Evolutionary conservation across 1,284 basidiomycete genomes (phyloP), one percentile per base, ranked within the genome.

Genomic region (Boletus sp.): DNA sequence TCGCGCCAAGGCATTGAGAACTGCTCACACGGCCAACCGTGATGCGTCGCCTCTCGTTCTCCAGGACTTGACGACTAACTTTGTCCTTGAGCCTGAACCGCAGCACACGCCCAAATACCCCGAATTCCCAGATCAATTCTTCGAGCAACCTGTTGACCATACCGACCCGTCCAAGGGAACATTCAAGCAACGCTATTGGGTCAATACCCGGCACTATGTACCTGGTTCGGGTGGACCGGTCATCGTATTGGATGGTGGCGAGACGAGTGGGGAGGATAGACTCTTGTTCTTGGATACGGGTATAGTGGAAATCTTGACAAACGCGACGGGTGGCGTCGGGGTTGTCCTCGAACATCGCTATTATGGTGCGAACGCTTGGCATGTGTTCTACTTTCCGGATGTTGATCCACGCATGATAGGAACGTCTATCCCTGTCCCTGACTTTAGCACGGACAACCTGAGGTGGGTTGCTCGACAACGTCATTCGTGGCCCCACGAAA

Each of bases 301-400:
- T 1, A 96, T 97, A 64, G 83, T 92, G 16, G 88, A 94, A 56
- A 94, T 96, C 62, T 81, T 98, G 49, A 81, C 93, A 1, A 86
- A 86, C 58, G 92, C 88, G 16, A 97, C 93, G 0, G 86, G 88
- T 25, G 97, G 97, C 6, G 77, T 93, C 10, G 89, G 90, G n/a
- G 83, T 99, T 50, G 86, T 98, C 13, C 81, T 98, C 33, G 97
- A 99, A 73, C 95, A 97, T 74, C 83, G 95, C 65, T 94, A 90
- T 73, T 93, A 92, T 71, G 92, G 93, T 83, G 69, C 55, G 73
- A 64, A 61, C 59, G 7, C 16, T 47, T 71, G 69, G 11, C 37
- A 17, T 8, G n/a, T n/a, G n/a, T n/a, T 58, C n/a, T 58, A 49
- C 28, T 40, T 11, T 6, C 14, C 43, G 23, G 13, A 25, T 4